phyloP scores from a whole-genome alignment of 208 protist species.

The Herpetomonas tarakana region DNA sequence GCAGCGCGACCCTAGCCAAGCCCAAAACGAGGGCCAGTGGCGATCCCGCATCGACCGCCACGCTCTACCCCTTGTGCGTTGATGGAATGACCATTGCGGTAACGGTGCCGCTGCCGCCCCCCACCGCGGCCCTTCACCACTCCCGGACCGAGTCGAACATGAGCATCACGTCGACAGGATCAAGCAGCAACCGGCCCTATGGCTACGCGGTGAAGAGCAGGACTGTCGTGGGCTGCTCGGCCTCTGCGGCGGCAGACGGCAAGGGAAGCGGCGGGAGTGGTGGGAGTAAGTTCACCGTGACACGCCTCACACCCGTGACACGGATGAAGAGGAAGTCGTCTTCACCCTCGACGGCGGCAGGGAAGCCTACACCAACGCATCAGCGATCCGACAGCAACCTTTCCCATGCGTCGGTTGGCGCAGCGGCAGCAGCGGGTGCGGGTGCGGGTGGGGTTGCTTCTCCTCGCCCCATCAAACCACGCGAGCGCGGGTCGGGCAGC shows the following conservation, averaged over 20 bases:
- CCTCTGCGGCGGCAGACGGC: neutral
- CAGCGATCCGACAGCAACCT: neutral
- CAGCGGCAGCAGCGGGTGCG: neutral
- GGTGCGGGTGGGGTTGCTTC: neutral
- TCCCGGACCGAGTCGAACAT: neutral
- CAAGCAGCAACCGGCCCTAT: neutral
- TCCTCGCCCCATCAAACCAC: no score
- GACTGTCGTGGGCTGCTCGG: neutral
- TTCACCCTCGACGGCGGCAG: no score
- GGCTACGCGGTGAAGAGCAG: neutral
- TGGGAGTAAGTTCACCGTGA: neutral
- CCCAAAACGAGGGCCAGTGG: neutral
- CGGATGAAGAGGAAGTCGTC: no score
- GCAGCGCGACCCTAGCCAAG: no score
- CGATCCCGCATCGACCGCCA: no score
- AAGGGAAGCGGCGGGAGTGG: neutral
- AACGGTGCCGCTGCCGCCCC: neutral
- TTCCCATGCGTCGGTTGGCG: neutral
- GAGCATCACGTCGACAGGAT: neutral
- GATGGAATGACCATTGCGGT: neutral
- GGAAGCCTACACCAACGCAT: no score
- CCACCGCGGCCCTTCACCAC: neutral
- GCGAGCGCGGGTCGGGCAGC: no score
- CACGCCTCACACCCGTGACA: neutral
- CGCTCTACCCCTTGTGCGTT: neutral